phyloP scores from a whole-genome alignment of 805 yeast genomes.

The Yamadazyma insecticola region DNA sequence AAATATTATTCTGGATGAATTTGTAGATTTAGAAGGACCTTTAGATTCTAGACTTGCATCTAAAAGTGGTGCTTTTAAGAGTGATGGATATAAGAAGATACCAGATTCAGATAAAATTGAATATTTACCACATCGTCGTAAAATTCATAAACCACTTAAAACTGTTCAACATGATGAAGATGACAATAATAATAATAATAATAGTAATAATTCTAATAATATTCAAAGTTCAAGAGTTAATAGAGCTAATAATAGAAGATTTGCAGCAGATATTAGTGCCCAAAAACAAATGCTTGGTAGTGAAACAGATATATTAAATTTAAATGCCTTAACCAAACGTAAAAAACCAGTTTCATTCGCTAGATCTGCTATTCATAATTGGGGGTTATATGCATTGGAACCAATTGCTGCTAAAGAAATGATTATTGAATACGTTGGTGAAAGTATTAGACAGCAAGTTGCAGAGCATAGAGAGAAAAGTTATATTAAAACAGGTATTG shows the following conservation, averaged over 20 bases:
- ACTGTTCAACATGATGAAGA: conserved; percentile 62
- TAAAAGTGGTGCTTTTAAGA: conserved; percentile 57
- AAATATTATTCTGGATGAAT: conserved; percentile 24
- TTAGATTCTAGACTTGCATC: conserved; percentile 34
- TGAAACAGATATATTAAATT: conserved; percentile 74
- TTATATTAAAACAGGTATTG: conserved; percentile 86
- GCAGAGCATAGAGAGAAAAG: conserved; percentile 89
- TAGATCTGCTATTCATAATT: conserved; percentile 92
- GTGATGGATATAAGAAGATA: conserved; percentile 70
- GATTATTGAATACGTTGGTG: conserved; percentile 98
- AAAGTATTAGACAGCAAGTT: conserved; percentile 85
- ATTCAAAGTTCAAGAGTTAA: conserved; percentile 74
- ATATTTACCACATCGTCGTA: conserved; percentile 79
- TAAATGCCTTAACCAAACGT: conserved; percentile 84
- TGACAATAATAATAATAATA: conserved; percentile 14
- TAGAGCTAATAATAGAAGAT: conserved; percentile 81
- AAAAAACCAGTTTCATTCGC: conserved; percentile 96
- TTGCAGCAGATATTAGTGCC: conserved; percentile 84
- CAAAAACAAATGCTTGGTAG: conserved; percentile 73
- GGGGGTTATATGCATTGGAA: conserved; percentile 96
- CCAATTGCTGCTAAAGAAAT: conserved; percentile 94
- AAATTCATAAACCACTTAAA: conserved; percentile 61
- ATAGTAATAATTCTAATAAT: conserved; percentile 28
- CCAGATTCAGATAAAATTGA: conserved; percentile 68
- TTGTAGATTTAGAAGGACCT: conserved; percentile 17